These are phyloP conservation scores for Pestalotiopsis sp. DNA, from an alignment of 2,329 filamentous ascomycete species.

Conservation along the genomic window DNA sequence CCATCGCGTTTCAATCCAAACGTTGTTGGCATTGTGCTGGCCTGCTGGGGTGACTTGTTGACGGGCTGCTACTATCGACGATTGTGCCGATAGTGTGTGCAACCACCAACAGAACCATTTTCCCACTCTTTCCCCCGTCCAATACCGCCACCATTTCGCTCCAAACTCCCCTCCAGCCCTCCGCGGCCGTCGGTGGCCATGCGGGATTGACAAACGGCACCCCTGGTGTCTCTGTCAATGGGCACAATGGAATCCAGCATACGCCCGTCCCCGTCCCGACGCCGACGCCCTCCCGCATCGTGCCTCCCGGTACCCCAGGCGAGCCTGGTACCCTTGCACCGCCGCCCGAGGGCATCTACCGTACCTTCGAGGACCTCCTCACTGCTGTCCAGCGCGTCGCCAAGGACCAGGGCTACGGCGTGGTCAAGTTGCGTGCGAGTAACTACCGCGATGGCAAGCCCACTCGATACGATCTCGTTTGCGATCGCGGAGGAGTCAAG, in stretches of 20 bases:
- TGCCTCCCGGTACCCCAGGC: slow-evolving; percentile 15
- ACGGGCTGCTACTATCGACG: background rate
- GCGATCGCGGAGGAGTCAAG: slow-evolving; percentile 65
- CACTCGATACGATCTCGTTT: slow-evolving; percentile 65
- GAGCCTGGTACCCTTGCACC: slow-evolving; percentile 46
- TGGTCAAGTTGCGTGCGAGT: slow-evolving; percentile 64
- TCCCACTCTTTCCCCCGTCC: slow-evolving; percentile 9
- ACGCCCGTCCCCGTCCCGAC: slow-evolving; percentile 18
- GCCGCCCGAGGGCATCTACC: slow-evolving; percentile 63
- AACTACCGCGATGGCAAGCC: slow-evolving; percentile 67
- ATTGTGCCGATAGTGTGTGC: background rate
- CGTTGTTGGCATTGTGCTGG: background rate
- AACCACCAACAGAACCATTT: background rate
- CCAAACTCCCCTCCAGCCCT: slow-evolving; percentile 28
- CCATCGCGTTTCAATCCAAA: background rate
- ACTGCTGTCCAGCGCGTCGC: slow-evolving; percentile 60
- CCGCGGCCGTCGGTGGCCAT: slow-evolving; percentile 35
- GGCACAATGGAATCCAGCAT: slow-evolving; percentile 15
- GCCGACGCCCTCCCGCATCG: slow-evolving; percentile 15
- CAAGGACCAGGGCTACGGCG: slow-evolving; percentile 65
- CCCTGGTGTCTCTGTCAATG: slow-evolving; percentile 27
- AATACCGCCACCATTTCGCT: slow-evolving; percentile 38
- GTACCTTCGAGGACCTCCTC: slow-evolving; percentile 62
- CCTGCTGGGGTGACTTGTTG: slow-evolving; percentile 1
- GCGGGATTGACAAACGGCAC: slow-evolving; percentile 25